Evolutionary conservation across 106 monocot genomes (phyloP), one percentile per base, ranked within the genome.

Genomic region (Dendrobium catenatum): DNA sequence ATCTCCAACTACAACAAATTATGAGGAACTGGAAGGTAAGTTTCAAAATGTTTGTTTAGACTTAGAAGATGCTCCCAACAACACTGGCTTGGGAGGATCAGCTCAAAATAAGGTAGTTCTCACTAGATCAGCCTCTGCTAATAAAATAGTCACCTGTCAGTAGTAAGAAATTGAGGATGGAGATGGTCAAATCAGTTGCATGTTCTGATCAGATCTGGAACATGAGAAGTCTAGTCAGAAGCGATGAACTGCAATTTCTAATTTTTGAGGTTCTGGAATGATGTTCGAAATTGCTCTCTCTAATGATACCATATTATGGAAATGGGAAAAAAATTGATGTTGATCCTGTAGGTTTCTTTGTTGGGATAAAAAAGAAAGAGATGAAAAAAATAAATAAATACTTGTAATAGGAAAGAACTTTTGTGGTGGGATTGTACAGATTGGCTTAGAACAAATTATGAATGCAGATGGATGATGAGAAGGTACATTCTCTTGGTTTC

Each of bases 11-110:
- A 67, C 73, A 37, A n/a, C 82, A 9, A 73, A 55, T 37, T 51
- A 47, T 42, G 85, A 90, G 43, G 49, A 58, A 42, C 80, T 90
- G 43, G 77, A 54, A 17, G 75, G 51, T 67, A 72, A 76, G 9
- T 44, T 85, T 44, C 80, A 82, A 84, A 74, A 27, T 58, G 73
- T 83, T 56, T 56, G 51, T 42, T 44, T 90, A 8, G 70, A 9
- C 31, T 44, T 90, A 8, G 70, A 27, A 33, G 70, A 70, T 70
- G 27, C 70, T 33, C 22, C 61, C 61, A 22, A 22, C 61, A 61
- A 22, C 22, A 7, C 61, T 61, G 61, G 19, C 22, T 61, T 61
- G 61, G 61, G 61, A 61, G 61, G 10, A 9, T 61, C 22, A 61
- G 22, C 61, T 61, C 61, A 51, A 51, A 51, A 51, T 51, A 13